phyloP scores from a whole-genome alignment of 164 flowering plant genomes.

The Sedum album region DNA sequence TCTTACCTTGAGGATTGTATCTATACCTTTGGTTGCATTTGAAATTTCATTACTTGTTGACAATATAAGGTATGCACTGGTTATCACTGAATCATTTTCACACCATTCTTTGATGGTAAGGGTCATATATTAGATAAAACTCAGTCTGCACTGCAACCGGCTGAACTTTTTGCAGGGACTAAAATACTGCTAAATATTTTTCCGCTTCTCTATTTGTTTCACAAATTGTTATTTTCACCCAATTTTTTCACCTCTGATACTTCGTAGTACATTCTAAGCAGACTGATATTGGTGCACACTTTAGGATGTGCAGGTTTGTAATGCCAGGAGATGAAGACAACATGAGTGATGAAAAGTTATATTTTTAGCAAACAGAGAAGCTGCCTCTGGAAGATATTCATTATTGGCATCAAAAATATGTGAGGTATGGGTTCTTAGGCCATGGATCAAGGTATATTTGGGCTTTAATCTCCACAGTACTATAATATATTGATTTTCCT shows the following conservation, averaged over 20 bases:
- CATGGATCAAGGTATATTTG: no score
- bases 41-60: constrained; percentile 27
- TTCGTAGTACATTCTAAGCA: background rate
- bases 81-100: background rate
- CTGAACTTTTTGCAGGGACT: background rate
- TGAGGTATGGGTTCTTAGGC: no score
- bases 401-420: no score
- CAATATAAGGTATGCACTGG: constrained; percentile 26
- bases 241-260: background rate
- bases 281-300: constrained; percentile 10
- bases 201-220: background rate
- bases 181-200: background rate
- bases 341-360: constrained; percentile 26
- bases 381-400: no score
- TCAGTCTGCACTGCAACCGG: background rate
- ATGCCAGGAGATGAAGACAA: constrained; percentile 49
- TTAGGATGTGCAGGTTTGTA: constrained; percentile 39
- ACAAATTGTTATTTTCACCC: background rate
- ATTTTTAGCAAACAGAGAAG: no score
- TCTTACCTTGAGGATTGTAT: constrained; percentile 31
- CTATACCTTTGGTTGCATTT: constrained; percentile 30
- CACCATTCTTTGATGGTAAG: background rate
- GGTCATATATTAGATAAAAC: background rate
- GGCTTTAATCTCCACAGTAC: no score
- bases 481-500: no score